Conservation (phyloP, 306 rosid species). For the Ochetophila trinervis region DNA sequence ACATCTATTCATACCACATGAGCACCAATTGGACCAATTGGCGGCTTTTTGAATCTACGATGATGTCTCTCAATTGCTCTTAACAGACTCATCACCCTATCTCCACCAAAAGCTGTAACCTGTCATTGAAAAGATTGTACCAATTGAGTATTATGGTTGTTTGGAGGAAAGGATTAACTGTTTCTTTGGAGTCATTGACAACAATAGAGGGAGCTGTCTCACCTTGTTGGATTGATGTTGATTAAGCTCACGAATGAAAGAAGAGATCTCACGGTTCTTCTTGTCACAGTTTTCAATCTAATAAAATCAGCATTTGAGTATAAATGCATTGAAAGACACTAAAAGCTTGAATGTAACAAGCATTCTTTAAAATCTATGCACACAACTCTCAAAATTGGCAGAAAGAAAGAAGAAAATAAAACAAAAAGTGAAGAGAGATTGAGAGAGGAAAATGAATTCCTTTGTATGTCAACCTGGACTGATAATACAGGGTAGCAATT, state of each 20-base stretch:
- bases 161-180: neutral
- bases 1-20: conserved; percentile 56
- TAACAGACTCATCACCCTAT: conserved; percentile 54
- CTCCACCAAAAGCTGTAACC: conserved; percentile 88
- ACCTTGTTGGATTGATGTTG: conserved; percentile 70
- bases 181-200: conserved; percentile 5
- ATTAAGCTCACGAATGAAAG: conserved; percentile 37
- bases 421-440: no score
- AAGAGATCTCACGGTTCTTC: conserved; percentile 19
- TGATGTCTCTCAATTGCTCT: conserved; percentile 53
- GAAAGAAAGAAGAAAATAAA: no score
- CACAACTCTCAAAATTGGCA: neutral
- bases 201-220: conserved; percentile 9
- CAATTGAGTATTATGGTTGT: conserved; percentile 2
- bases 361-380: neutral
- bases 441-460: no score
- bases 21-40: conserved; percentile 90
- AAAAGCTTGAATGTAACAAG: neutral
- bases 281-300: conserved; percentile 58
- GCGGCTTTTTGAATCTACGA: conserved; percentile 63
- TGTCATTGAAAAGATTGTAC: conserved; percentile 31
- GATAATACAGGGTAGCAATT: no score
- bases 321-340: neutral
- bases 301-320: conserved; percentile 13
- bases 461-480: no score